These are phyloP conservation scores for Umbelopsis sp. DNA, from an alignment of 192 early-diverging fungal species.

Conservation along the genomic window DNA sequence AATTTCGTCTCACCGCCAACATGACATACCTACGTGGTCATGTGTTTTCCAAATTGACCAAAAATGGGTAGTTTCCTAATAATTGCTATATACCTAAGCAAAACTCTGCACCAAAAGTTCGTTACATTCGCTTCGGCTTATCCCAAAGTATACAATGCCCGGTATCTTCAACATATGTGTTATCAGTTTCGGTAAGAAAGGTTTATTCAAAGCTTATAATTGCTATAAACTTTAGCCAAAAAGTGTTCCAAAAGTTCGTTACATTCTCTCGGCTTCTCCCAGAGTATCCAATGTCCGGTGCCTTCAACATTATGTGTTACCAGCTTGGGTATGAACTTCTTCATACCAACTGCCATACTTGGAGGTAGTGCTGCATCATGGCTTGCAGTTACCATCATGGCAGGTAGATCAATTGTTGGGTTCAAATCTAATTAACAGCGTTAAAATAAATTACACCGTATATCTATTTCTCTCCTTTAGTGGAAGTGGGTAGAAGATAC, in stretches of 20 bases:
- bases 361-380: constrained; percentile 35
- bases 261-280: constrained; percentile 32
- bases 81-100: constrained; percentile 5
- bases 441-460: too few relatives aligned
- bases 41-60: too few relatives aligned
- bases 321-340: constrained; percentile 26
- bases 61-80: too few relatives aligned
- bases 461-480: too few relatives aligned
- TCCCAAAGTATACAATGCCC: constrained; percentile 45
- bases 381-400: constrained; percentile 39
- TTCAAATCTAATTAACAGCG: constrained; percentile 17
- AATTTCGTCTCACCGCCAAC: too few relatives aligned
- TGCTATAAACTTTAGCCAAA: constrained; percentile 19
- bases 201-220: constrained; percentile 10
- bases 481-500: background rate
- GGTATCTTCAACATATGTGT: constrained; percentile 27
- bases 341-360: constrained; percentile 35
- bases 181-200: constrained; percentile 30
- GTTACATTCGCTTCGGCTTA: constrained; percentile 30
- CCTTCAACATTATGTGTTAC: constrained; percentile 26
- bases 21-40: too few relatives aligned
- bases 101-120: constrained; percentile 24
- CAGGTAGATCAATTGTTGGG: constrained; percentile 23
- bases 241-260: constrained; percentile 31
- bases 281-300: constrained; percentile 41